Evolutionary conservation across 1,139 yeast genomes (phyloP), one percentile per base, ranked within the genome.

Genomic region (Protomyces inundatus): DNA sequence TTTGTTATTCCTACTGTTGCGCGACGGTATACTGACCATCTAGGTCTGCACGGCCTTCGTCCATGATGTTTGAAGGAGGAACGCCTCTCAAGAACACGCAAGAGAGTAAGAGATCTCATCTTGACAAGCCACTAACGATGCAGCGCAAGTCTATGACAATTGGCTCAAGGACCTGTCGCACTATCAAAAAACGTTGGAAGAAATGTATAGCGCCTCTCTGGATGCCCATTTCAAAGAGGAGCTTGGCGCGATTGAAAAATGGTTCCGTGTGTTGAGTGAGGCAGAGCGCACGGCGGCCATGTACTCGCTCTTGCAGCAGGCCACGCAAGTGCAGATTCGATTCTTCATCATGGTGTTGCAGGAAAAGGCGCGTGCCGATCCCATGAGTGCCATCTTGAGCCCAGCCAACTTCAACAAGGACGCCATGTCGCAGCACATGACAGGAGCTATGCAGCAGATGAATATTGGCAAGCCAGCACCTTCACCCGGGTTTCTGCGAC

Each of bases 231-330:
- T 73, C 66, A 70, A 70, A 60, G 70, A 72, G 40, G 76, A 74
- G 65, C 68, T 74, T 52, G 65, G 64, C 54, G 72, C 75, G 23
- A 72, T 76, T 60, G 78, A 76, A 67, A 72, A 74, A 61, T 76
- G 79, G 79, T 76, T 76, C 65, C 71, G 73, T 23, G 74, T 75
- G 14, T 68, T 76, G 50, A 67, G 71, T 37, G 76, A 72, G 39
- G 75, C 75, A 6, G 79, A 76, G 66, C 71, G 77, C 37, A 75
- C 78, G 14, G 77, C 78, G n/a, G 75, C 79, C 6, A 67, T 76
- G 57, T 75, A 75, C 61, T 70, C 78, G 1, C 68, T 76, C 51
- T 69, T 76, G 39, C 77, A 75, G 60, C 77, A 75, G 56, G 69
- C 76, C 33, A 70, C 74, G n/a, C 76, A 75, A 36, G 75, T 73